Evolutionary conservation across 495 filamentous ascomycete species (phyloP).

Genomic region (Penicillium dipodomyicola): DNA sequence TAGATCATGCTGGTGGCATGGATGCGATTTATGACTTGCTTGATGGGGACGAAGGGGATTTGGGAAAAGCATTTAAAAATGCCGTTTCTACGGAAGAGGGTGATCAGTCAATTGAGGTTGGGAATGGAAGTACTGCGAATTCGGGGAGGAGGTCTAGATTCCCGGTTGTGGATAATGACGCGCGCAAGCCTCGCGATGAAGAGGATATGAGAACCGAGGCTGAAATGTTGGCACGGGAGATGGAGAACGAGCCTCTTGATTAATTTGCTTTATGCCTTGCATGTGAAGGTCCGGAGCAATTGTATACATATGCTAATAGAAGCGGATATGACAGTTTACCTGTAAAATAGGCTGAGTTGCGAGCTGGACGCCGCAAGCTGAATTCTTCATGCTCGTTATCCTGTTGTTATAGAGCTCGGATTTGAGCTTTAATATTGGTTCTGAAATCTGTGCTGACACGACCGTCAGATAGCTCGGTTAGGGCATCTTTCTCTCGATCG

Average conservation of each 20-base stretch:
- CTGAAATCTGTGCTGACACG: too few species aligned
- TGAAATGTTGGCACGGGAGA: slow-evolving; percentile 39
- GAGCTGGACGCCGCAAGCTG: too few species aligned
- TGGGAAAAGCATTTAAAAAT: slow-evolving; percentile 51
- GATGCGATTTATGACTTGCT: slow-evolving; percentile 77
- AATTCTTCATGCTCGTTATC: too few species aligned
- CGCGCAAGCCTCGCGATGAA: slow-evolving; percentile 63
- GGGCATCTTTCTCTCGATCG: too few species aligned
- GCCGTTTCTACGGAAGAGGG: background rate
- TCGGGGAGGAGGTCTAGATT: slow-evolving; percentile 42
- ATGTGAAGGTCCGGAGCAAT: background rate
- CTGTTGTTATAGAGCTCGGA: too few species aligned
- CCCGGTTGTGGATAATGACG: slow-evolving; percentile 63
- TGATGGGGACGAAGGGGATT: slow-evolving; percentile 81
- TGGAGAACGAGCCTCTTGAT: slow-evolving; percentile 30
- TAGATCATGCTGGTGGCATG: slow-evolving; percentile 50
- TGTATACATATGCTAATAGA: background rate
- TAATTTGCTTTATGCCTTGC: slow-evolving; percentile 3
- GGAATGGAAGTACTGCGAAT: background rate
- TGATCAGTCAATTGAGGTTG: slow-evolving; percentile 6
- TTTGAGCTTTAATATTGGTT: too few species aligned
- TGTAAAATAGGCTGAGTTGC: too few species aligned
- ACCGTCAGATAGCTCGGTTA: too few species aligned
- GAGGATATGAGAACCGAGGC: slow-evolving; percentile 84
- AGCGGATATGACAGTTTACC: too few species aligned